Evolutionary conservation across 1,284 basidiomycete species (phyloP), one percentile per base, ranked within the genome.

Genomic region (Ganoderma leucocontextum): DNA sequence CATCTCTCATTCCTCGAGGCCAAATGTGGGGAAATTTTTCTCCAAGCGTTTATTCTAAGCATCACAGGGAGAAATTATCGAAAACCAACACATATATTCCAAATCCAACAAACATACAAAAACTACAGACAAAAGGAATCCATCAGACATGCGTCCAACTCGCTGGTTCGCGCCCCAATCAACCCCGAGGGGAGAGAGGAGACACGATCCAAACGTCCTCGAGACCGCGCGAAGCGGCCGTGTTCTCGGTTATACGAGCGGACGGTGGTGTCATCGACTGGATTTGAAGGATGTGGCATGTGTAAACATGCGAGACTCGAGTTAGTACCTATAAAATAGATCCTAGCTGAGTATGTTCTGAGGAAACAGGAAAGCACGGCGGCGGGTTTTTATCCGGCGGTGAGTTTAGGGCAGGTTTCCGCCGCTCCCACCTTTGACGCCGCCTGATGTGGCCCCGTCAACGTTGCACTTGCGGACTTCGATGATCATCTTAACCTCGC

Each of bases 261-360:
- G 86, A 85, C 84, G 89, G 86, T 76, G 72, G 80, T 81, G 84
- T 92, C 91, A 92, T 92, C 91, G 85, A 90, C 83, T 90, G 91
- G 88, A 92, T 87, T 85, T 87, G 86, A 91, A 91, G 86, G 84
- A 88, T 88, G 88, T 81, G 91, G 90, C 91, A 92, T 89, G 89
- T 86, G 85, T 91, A 91, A 91, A 92, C 90, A 91, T 91, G 91
- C 91, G 88, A 91, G 89, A 92, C 89, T 91, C 86, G 89, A 91
- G 91, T 92, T 90, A 92, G 91, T 90, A 90, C 89, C 91, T 92
- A 90, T 92, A 90, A 86, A 92, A 93, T 86, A 93, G 91, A 93
- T 92, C 91, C 91, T 92, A 87, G 86, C 85, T 91, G 91, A 93
- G 91, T 93, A 92, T 92, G 91, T 91, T 92, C 91, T 90, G 70